Percentiles rank a stretch among this genome's conserved stretches.
Evolutionary conservation across 2,329 filamentous ascomycete genomes (phyloP).

Genomic region (Ceratocystis albifundus): DNA sequence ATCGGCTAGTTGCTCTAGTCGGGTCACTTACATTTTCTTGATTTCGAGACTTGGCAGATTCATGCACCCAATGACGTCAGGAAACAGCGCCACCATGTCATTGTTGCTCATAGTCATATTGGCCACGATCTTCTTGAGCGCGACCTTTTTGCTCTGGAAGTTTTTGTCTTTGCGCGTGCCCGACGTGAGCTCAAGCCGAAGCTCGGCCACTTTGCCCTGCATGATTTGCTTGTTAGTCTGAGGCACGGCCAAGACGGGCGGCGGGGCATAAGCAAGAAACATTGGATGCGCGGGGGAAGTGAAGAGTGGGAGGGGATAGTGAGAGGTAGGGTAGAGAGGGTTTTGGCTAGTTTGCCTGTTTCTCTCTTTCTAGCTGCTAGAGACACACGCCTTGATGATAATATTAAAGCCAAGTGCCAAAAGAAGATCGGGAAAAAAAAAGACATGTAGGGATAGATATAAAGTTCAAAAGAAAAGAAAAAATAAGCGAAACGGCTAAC

Average conservation of each 20-base stretch:
- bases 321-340: no score
- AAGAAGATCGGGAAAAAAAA: no score
- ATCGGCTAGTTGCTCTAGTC: neutral
- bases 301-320: neutral
- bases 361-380: no score
- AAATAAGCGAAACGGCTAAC: slow-evolving; percentile 9
- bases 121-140: slow-evolving; percentile 97
- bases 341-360: no score
- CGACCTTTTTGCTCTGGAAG: slow-evolving; percentile 87
- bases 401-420: no score
- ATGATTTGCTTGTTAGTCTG: slow-evolving; percentile 32
- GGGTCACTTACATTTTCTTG: slow-evolving; percentile 80
- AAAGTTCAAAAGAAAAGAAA: neutral
- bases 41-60: slow-evolving; percentile 88
- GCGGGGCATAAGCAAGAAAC: slow-evolving; percentile 44
- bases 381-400: no score
- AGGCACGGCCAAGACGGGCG: slow-evolving; percentile 28
- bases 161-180: slow-evolving; percentile 98
- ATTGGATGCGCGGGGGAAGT: slow-evolving; percentile 29
- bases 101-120: slow-evolving; percentile 99
- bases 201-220: slow-evolving; percentile 98
- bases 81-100: slow-evolving; percentile 95
- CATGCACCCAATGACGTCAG: slow-evolving; percentile 93
- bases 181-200: slow-evolving; percentile 76
- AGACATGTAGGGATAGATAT: neutral